Base-by-base conservation (phyloP, 2,329 filamentous ascomycete genomes). In the Penicillium griseofulvum region DNA sequence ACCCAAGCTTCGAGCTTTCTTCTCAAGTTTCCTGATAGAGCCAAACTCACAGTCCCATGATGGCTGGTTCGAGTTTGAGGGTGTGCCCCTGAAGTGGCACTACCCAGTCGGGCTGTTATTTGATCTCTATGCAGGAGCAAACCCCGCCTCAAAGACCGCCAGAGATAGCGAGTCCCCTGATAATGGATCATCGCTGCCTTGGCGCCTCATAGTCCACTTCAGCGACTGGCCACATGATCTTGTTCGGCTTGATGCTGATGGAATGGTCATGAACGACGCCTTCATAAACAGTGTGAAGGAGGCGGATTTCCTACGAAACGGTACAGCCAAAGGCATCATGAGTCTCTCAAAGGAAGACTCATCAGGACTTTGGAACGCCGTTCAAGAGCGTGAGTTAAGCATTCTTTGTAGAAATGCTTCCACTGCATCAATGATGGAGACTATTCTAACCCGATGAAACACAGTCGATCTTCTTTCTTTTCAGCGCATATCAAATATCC, bases 291-390 rank as follows among this genome's bases (percentile, higher is more conserved):
- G 80, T 49, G 86, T 89, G 58, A 89, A 89, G 69, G 87, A 89
- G 80, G 91, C 92, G 29, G 91, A 96, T 73, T 96, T 91, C 64
- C 79, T 96, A 48, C 85, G 92, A 49, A 93, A 94, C 64, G 91
- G 91, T 42, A 94, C 89, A 51, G 91, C 90, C 16, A 91, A 93
- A 70, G 87, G 89, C 57, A 92, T 96, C 67, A 96, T 96, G 90
- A 87, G 86, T 51, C 78, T 97, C 67, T 91, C 88, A 57, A 92
- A 91, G 71, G 86, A 89, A 43, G 87, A 96, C 71, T 94, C 90
- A 14, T 90, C 87, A 8, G 83, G 87, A 31, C 80, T 97, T 33
- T 97, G 92, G 91, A 83, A 87, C 61, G 83, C 89, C 10, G 89
- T 96, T 39, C 81, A 87, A 71, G 84, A 89, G 63, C 89, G 84